Conservation (phyloP, 768 basidiomycete genomes). For the Arthromyces matolae region DNA sequence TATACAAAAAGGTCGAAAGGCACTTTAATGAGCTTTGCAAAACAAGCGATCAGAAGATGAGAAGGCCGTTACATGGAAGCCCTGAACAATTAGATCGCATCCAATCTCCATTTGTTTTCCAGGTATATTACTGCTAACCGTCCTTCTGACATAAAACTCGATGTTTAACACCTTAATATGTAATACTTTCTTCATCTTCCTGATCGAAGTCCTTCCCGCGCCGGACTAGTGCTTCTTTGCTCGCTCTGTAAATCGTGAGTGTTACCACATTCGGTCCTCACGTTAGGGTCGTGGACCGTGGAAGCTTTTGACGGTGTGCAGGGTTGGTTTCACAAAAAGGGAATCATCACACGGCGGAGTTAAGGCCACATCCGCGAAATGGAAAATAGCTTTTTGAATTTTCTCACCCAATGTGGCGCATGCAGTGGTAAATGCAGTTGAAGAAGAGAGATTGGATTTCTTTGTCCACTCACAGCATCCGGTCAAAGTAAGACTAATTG, state of each 20-base stretch:
- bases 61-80: conserved; percentile 6
- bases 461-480: not conserved
- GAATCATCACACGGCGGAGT: conserved; percentile 19
- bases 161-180: conserved; percentile 53
- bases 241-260: not conserved
- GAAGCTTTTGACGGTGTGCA: no score
- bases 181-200: conserved; percentile 28
- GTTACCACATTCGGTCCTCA: not conserved
- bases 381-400: conserved; percentile 16
- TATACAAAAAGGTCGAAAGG: no score
- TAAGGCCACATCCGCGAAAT: conserved; percentile 17
- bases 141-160: conserved; percentile 41
- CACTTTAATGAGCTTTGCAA: no score
- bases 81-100: conserved; percentile 21
- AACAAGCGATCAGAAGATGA: conserved; percentile 7
- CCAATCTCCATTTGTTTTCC: conserved; percentile 12
- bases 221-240: not conserved
- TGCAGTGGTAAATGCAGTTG: conserved; percentile 1
- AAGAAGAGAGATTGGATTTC: not conserved
- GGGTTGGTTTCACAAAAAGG: conserved; percentile 9
- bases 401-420: conserved; percentile 16
- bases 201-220: conserved; percentile 13
- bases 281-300: no score
- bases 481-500: not conserved
- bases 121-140: no score